Conservation (phyloP, 306 rosid genomes). For the Fragaria iinumae region DNA sequence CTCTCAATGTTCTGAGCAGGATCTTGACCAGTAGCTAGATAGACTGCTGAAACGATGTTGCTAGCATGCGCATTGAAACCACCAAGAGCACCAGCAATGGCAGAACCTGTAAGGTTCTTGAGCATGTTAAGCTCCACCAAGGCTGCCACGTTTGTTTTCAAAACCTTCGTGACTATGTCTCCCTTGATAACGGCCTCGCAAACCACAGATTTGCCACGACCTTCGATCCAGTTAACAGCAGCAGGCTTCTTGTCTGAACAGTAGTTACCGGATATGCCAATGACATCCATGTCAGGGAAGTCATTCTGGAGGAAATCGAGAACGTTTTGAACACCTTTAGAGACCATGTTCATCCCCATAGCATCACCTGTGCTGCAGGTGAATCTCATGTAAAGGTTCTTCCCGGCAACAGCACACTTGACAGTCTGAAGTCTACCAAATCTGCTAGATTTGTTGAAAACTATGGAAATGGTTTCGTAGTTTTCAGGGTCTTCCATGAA, state of each 20-base stretch:
- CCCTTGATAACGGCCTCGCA: constrained; percentile 77
- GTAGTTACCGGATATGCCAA: constrained; percentile 63
- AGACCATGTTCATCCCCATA: constrained; percentile 98
- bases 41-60: constrained; percentile 75
- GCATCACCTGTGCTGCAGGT: constrained; percentile 84
- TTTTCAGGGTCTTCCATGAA: constrained; percentile 54
- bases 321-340: constrained; percentile 86
- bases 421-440: too few relatives aligned
- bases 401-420: too few relatives aligned
- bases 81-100: constrained; percentile 89
- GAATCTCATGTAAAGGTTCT: constrained; percentile 42
- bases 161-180: constrained; percentile 72
- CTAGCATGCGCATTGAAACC: constrained; percentile 96
- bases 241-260: constrained; percentile 37
- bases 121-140: constrained; percentile 90
- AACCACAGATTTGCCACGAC: constrained; percentile 82
- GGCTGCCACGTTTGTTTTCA: constrained; percentile 76
- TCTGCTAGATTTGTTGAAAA: constrained; percentile 46
- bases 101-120: constrained; percentile 84
- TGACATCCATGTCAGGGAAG: constrained; percentile 57
- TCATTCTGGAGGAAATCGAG: constrained; percentile 60
- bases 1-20: constrained; percentile 95
- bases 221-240: constrained; percentile 92
- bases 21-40: constrained; percentile 90
- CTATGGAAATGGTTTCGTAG: constrained; percentile 23